Evolutionary conservation across 2,329 filamentous ascomycete genomes (phyloP).

Genomic region (Nemania sp.): DNA sequence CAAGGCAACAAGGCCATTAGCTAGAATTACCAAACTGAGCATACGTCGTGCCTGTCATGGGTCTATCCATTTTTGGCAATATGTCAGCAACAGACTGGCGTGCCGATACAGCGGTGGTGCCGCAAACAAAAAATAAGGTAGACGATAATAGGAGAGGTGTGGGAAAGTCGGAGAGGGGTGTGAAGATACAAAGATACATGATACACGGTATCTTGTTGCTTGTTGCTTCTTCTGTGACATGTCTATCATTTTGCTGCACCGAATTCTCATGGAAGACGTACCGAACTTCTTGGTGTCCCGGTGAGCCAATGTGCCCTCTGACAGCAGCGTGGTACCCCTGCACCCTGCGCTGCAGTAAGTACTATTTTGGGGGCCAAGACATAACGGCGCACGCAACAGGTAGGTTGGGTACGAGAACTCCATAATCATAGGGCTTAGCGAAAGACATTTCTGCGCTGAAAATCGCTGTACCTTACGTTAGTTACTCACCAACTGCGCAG

Average conservation of each 20-base stretch:
- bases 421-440: slow-evolving; percentile 40
- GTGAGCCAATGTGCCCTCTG: slow-evolving; percentile 23
- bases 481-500: slow-evolving; percentile 8
- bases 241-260: slow-evolving; percentile 30
- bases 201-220: not conserved
- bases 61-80: slow-evolving; percentile 38
- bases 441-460: slow-evolving; percentile 29
- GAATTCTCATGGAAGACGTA: slow-evolving; percentile 36
- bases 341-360: slow-evolving; percentile 39
- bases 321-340: slow-evolving; percentile 37
- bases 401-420: slow-evolving; percentile 19
- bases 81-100: slow-evolving; percentile 27
- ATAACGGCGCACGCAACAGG: not conserved
- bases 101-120: slow-evolving; percentile 31
- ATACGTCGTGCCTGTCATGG: slow-evolving; percentile 32
- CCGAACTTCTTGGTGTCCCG: slow-evolving; percentile 27
- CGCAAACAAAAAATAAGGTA: slow-evolving; percentile 21
- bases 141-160: slow-evolving; percentile 22
- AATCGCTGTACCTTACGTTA: slow-evolving; percentile 39
- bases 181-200: slow-evolving; percentile 1
- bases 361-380: slow-evolving; percentile 42
- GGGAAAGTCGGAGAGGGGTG: slow-evolving; percentile 7
- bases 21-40: slow-evolving; percentile 29
- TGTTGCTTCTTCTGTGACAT: not conserved
- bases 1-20: slow-evolving; percentile 34